Conservation (phyloP, 1,284 basidiomycete genomes). For the Caloboletus firmus region DNA sequence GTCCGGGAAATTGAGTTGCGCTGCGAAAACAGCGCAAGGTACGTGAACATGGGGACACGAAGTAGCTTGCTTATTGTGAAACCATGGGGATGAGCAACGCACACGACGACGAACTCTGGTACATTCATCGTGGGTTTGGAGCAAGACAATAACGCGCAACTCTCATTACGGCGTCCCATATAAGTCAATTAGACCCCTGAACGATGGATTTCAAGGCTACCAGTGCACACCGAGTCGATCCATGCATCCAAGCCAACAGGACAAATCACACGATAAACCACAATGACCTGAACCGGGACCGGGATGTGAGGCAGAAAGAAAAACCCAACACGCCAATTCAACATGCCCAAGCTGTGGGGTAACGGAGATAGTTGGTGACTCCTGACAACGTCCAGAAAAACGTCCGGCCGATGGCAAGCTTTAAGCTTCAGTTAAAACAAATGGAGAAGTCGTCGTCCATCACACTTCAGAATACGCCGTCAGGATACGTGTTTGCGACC, state of each 20-base stretch:
- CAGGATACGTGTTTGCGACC: background rate
- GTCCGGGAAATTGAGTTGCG: constrained; percentile 3
- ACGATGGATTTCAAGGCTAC: background rate
- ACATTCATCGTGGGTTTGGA: constrained; percentile 10
- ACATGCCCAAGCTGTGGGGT: background rate
- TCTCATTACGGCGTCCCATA: constrained; percentile 7
- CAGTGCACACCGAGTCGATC: too few species aligned
- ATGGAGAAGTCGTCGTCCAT: background rate
- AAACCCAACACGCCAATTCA: background rate
- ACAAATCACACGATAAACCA: background rate
- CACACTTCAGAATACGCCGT: background rate
- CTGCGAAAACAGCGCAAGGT: constrained; percentile 7
- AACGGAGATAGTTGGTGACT: constrained; percentile 32
- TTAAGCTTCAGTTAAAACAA: background rate
- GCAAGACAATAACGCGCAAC: constrained; percentile 27
- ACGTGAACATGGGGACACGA: constrained; percentile 26
- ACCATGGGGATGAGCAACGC: constrained; percentile 28
- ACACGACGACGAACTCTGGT: background rate
- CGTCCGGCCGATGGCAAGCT: background rate
- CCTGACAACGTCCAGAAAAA: constrained; percentile 3
- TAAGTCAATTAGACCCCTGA: constrained; percentile 18
- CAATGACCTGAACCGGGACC: background rate
- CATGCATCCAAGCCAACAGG: too few species aligned
- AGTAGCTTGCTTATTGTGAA: constrained; percentile 28
- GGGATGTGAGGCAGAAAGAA: background rate